phyloP scores from a whole-genome alignment of 2,329 filamentous ascomycete species.

The Raffaelea ambrosiae region DNA sequence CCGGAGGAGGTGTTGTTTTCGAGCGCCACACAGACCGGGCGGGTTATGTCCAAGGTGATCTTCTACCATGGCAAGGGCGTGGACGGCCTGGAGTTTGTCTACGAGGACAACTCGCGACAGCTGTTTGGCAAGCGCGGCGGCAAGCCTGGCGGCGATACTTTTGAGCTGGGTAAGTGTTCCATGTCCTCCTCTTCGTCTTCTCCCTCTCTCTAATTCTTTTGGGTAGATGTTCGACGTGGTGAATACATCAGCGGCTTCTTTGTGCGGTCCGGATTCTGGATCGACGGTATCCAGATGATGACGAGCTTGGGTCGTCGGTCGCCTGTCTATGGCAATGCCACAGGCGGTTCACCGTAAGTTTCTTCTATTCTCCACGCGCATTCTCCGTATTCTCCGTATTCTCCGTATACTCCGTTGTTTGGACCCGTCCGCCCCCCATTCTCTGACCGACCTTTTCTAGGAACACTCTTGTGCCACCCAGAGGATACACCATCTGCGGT shows the following conservation, averaged over 20 bases:
- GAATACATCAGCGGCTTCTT: slow-evolving; percentile 85
- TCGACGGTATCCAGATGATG: slow-evolving; percentile 83
- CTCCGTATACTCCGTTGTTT: slow-evolving; percentile 16
- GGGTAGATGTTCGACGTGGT: slow-evolving; percentile 66
- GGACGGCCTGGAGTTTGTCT: slow-evolving; percentile 85
- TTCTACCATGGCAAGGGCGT: slow-evolving; percentile 70
- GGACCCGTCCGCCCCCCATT: too few species aligned
- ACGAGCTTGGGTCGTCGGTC: slow-evolving; percentile 85
- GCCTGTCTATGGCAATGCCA: slow-evolving; percentile 71
- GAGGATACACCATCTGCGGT: slow-evolving; percentile 82
- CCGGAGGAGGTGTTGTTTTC: slow-evolving; percentile 67
- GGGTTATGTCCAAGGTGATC: slow-evolving; percentile 65
- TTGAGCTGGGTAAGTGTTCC: slow-evolving; percentile 59
- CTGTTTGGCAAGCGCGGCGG: slow-evolving; percentile 78
- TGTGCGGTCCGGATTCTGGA: slow-evolving; percentile 69
- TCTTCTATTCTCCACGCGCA: too few species aligned
- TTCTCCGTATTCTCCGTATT: neutral
- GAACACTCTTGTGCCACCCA: slow-evolving; percentile 78
- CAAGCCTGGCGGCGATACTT: slow-evolving; percentile 60
- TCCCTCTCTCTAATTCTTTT: neutral
- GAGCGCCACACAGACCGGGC: slow-evolving; percentile 57
- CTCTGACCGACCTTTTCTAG: slow-evolving; percentile 45
- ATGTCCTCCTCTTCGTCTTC: neutral
- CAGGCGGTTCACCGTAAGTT: slow-evolving; percentile 74
- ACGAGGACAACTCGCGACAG: slow-evolving; percentile 78